Base-by-base conservation (phyloP, 2,329 filamentous ascomycete genomes). In the Alternaria consortialis region DNA sequence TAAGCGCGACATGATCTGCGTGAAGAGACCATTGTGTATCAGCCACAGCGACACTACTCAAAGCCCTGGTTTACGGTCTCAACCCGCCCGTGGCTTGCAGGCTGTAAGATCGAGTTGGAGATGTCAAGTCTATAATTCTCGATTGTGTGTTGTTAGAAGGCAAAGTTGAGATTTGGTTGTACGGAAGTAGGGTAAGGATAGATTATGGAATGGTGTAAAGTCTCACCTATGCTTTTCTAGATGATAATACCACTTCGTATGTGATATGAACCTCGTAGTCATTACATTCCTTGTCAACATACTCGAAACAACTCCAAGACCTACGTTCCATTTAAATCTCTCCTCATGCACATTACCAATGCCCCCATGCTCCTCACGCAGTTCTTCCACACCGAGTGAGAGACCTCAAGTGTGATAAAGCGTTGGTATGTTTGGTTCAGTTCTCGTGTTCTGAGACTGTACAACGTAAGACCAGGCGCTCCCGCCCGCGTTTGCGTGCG, bases 401-500 rank as follows among this genome's bases (percentile, higher is more conserved):
- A 40, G 5, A 12, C 37, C 13, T 3, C 20, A 20, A 7, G 43
- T 20, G 25, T 31, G 17, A 25, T 46, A 31, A 4, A 34, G 4
- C 4, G 32, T 34, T 34, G 32, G 4, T 8, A 34, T 15, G 32
- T 34, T 34, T 4, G 32, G 15, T 6, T 12, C 32, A 34, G 32
- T 63, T 58, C 27, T 60, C 62, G 58, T 58, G 43, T 32, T 12
- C 44, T 62, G 58, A 63, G 60, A 64, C 65, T 29, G 64, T 44
- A 53, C 44, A 36, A 64, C 55, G 58, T 67, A 8, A 57, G 50
- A 65, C 54, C 52, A 17, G 37, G 40, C 51, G 37, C 34, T 48
- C 50, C 36, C 62, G 36, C 39, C 31, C 39, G 32, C 56, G 48
- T 36, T 42, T 31, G 55, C 39, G 60, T 60, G 43, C 36, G 54